Percentiles rank a stretch among this genome's conserved stretches.
Conservation (phyloP, 306 rosid species). For the Abrus pulchellus region DNA sequence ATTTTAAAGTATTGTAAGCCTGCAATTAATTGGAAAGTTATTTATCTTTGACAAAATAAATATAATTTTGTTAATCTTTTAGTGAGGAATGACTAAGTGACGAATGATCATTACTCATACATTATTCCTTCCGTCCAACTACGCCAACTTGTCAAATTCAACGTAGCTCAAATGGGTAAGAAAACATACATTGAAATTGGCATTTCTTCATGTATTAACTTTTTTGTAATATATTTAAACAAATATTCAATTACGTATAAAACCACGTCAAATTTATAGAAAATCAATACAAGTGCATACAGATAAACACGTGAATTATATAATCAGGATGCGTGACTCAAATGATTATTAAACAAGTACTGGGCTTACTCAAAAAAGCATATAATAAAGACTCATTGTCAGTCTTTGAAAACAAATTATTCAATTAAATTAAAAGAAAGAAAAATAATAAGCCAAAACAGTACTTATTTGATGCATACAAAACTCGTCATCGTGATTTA, state of each 20-base stretch:
- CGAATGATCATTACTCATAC: no score
- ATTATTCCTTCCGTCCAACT: neutral
- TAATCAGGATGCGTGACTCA: neutral
- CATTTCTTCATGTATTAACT: neutral
- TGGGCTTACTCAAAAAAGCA: neutral
- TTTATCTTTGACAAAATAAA: no score
- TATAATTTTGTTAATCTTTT: no score
- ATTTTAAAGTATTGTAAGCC: neutral
- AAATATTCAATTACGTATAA: neutral
- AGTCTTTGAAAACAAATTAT: neutral
- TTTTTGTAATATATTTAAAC: neutral
- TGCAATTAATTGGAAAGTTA: neutral
- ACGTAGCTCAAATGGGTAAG: neutral
- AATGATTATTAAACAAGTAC: neutral
- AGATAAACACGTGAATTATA: neutral
- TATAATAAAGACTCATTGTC: neutral
- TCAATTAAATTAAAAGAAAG: neutral
- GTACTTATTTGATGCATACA: neutral
- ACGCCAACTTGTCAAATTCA: neutral
- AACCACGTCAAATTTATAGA: neutral
- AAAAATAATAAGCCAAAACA: neutral
- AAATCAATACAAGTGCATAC: neutral
- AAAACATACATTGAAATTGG: no score
- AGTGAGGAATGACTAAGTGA: no score
- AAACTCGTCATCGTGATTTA: neutral